These are phyloP conservation scores for Talaromyces rugulosus DNA, from an alignment of 2,329 filamentous ascomycete species.

Conservation along the genomic window DNA sequence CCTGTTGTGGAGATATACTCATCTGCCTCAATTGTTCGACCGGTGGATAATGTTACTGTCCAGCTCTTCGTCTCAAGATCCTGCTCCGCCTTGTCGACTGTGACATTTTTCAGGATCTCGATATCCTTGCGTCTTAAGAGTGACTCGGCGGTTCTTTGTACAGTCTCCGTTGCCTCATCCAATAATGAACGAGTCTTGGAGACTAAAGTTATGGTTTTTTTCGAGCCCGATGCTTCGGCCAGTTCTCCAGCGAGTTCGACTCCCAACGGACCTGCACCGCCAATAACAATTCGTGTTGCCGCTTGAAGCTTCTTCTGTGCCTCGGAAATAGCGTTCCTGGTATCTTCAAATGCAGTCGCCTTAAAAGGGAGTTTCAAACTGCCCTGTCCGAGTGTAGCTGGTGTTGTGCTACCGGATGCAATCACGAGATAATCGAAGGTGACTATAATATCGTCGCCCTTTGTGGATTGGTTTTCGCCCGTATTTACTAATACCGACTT, in stretches of 20 bases:
- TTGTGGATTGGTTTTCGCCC: not conserved
- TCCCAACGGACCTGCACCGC: constrained; percentile 47
- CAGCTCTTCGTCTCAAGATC: constrained; percentile 12
- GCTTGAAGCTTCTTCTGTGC: constrained; percentile 31
- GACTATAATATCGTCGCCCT: constrained; percentile 23
- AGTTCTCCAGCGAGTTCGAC: constrained; percentile 49
- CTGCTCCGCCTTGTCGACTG: constrained; percentile 6
- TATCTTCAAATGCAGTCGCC: constrained; percentile 35
- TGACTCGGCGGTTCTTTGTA: constrained; percentile 3
- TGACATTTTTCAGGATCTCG: constrained; percentile 11
- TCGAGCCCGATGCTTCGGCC: constrained; percentile 33
- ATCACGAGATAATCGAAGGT: constrained; percentile 54
- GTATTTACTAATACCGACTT: not conserved
- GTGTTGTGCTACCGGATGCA: constrained; percentile 50
- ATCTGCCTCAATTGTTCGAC: constrained; percentile 21
- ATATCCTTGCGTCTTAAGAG: constrained; percentile 13
- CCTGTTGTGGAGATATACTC: constrained; percentile 18
- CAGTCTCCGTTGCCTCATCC: not conserved
- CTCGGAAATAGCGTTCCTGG: constrained; percentile 28
- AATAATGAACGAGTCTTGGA: constrained; percentile 13
- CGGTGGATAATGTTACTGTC: constrained; percentile 11
- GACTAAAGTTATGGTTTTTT: constrained; percentile 35
- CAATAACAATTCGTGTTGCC: constrained; percentile 45
- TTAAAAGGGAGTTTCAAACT: constrained; percentile 37
- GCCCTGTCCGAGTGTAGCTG: constrained; percentile 32